These are phyloP conservation scores for Tulasnella sp. DNA, from an alignment of 768 basidiomycete species.

Conservation along the genomic window DNA sequence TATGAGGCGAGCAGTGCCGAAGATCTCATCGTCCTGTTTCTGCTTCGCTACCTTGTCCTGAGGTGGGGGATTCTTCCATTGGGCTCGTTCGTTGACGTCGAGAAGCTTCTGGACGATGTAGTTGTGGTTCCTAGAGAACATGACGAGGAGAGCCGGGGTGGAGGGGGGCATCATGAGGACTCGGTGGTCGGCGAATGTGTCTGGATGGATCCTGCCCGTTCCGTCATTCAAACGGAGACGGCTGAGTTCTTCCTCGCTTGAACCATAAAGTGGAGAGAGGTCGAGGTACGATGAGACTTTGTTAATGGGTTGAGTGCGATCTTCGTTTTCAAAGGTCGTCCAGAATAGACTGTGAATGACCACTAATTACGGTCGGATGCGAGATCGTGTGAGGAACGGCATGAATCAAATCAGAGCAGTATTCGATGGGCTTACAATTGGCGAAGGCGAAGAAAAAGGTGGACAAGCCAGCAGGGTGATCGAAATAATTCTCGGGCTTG, in stretches of 20 bases:
- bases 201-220: conserved; percentile 61
- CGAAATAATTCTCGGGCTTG: too few relatives aligned
- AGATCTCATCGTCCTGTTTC: conserved; percentile 56
- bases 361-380: too few relatives aligned
- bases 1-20: conserved; percentile 72
- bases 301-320: conserved; percentile 6
- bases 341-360: conserved; percentile 33
- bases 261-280: conserved; percentile 40
- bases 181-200: conserved; percentile 74
- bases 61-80: conserved; percentile 50
- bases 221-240: conserved; percentile 40
- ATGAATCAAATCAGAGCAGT: not conserved
- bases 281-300: conserved; percentile 30
- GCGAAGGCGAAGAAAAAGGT: conserved; percentile 31
- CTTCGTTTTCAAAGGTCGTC: not conserved
- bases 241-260: conserved; percentile 42
- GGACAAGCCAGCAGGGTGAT: conserved; percentile 33
- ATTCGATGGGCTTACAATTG: conserved; percentile 17
- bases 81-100: conserved; percentile 75
- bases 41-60: conserved; percentile 32
- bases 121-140: conserved; percentile 76
- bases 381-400: too few relatives aligned
- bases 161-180: conserved; percentile 75
- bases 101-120: conserved; percentile 73
- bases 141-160: conserved; percentile 65